These are phyloP conservation scores for Ceratobasidium sp. DNA, from an alignment of 1,284 basidiomycete genomes.

Conservation along the genomic window DNA sequence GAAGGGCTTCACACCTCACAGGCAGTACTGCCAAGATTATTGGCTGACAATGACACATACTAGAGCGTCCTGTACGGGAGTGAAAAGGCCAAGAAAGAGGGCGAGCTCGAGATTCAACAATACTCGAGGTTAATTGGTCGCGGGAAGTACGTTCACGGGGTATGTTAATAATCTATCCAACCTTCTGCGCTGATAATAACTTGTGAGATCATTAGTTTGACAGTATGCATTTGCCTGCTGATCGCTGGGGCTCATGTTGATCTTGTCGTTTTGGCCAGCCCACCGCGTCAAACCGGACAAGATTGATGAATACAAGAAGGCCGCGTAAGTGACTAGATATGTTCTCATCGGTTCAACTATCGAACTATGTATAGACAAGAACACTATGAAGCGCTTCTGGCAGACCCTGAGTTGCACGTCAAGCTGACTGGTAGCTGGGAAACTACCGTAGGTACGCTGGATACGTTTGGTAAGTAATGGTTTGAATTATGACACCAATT, in stretches of 20 bases:
- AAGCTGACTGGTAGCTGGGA: constrained; percentile 95
- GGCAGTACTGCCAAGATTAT: neutral
- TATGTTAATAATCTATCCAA: neutral
- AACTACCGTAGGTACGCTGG: constrained; percentile 84
- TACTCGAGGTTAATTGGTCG: constrained; percentile 87
- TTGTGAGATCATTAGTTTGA: constrained; percentile 77
- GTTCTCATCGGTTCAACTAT: neutral
- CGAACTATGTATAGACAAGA: constrained; percentile 64
- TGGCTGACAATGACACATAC: neutral
- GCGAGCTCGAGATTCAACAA: constrained; percentile 78
- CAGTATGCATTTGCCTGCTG: constrained; percentile 62
- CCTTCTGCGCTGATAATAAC: neutral
- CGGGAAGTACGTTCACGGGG: constrained; percentile 73
- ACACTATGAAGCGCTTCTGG: constrained; percentile 82
- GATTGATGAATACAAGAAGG: constrained; percentile 82
- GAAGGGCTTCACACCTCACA: neutral
- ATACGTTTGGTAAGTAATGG: constrained; percentile 71
- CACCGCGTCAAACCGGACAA: constrained; percentile 86
- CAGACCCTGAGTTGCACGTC: constrained; percentile 76
- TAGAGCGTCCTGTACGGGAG: constrained; percentile 74
- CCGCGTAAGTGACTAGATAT: constrained; percentile 70
- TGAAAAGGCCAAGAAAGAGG: constrained; percentile 82
- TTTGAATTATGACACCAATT: neutral
- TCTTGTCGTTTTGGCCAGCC: constrained; percentile 58
- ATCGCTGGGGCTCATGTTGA: constrained; percentile 2